Conservation (phyloP, 257 asterid species). For the Fraxinus americana region DNA sequence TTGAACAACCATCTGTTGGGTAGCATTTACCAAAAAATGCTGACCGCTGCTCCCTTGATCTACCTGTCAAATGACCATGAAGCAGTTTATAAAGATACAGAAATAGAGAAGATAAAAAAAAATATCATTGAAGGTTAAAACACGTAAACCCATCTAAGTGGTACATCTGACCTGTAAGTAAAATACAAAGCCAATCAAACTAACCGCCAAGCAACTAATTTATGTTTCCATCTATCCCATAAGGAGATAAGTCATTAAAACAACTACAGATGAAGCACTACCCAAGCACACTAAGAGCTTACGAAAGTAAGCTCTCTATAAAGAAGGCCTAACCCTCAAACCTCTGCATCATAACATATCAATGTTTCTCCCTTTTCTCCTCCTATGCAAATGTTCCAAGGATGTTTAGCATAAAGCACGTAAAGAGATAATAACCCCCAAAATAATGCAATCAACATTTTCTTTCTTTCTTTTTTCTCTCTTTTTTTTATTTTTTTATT, state of each 20-base stretch:
- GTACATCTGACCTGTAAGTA: neutral
- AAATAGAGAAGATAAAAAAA: neutral
- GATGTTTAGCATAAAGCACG: constrained; percentile 5
- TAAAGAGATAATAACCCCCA: neutral
- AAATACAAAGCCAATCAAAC: neutral
- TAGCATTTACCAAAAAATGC: constrained; percentile 19
- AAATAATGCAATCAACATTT: neutral
- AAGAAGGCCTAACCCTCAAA: neutral
- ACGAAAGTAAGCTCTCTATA: neutral
- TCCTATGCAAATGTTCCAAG: neutral
- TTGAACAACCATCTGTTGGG: constrained; percentile 32
- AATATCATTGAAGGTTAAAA: neutral
- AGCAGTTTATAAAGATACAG: constrained; percentile 21
- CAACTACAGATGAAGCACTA: neutral
- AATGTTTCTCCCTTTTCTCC: neutral
- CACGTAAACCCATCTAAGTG: constrained; percentile 13
- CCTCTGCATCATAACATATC: neutral
- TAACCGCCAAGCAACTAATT: neutral
- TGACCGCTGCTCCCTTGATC: constrained; percentile 36
- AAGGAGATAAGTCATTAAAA: neutral
- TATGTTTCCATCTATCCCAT: neutral
- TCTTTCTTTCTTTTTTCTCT: neutral
- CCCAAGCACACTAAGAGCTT: neutral
- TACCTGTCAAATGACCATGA: constrained; percentile 40
- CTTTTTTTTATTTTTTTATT: no score